Evolutionary conservation across 257 asterid species (phyloP), one percentile per base, ranked within the genome.

Genomic region (Voacanga thouarsii): DNA sequence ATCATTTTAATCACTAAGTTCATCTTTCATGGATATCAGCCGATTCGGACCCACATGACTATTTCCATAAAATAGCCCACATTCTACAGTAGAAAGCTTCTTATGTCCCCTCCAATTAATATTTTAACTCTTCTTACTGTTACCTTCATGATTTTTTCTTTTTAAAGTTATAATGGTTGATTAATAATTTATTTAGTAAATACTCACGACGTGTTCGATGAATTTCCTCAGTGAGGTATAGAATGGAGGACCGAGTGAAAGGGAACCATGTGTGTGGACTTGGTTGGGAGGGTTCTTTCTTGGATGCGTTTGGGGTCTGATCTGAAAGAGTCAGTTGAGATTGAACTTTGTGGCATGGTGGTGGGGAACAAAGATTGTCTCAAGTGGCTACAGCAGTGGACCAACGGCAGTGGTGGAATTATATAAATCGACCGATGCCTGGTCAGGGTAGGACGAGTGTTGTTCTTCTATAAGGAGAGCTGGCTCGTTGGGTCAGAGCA

Each of bases 1-100:
- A 89, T 91, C 92, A 89, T 89, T 87, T 77, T 83, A 47, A 77
- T 88, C 92, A 87, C 94, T 79, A 82, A 75, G 75, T 77, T 85
- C 72, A 81, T 80, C 83, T 91, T 87, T 91, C 82, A 83, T 87
- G 91, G 93, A 86, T 81, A 81, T 78, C 83, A 60, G n/a, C n/a
- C n/a, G n/a, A n/a, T n/a, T n/a, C n/a, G n/a, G 89, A 77, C 87
- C 90, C 88, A 85, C 90, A 66, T 82, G 76, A 78, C 83, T 82
- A 61, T 81, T 84, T 85, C 78, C 80, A 26, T 83, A 30, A 56
- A 19, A 55, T 76, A 79, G 67, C 75, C 61, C 77, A 79, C 73
- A 69, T 83, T 78, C 76, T 79, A 80, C 76, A 77, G 84, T 80
- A 63, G 33, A 71, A 78, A 50, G 73, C 21, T 49, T 23, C 37